Evolutionary conservation across 805 yeast genomes (phyloP).

Genomic region (Henningerozyma blattae): DNA sequence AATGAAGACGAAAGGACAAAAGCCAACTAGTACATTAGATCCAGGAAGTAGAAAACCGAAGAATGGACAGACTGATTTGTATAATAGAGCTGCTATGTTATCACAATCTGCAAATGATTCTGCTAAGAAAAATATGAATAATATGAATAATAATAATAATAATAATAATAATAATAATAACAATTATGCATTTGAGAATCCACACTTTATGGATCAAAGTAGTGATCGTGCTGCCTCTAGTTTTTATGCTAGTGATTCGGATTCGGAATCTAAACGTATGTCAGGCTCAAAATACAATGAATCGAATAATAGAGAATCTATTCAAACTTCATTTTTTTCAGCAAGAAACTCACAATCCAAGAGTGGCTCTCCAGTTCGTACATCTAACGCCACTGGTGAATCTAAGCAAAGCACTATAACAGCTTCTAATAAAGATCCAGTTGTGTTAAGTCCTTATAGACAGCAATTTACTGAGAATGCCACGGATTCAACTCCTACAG

Average conservation of each 20-base stretch:
- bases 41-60: too few relatives aligned
- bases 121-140: not conserved
- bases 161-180: not conserved
- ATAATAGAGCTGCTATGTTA: not conserved
- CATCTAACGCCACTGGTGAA: not conserved
- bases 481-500: conserved; percentile 8
- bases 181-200: too few relatives aligned
- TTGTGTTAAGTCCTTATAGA: conserved; percentile 15
- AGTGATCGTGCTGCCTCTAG: too few relatives aligned
- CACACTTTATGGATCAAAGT: too few relatives aligned
- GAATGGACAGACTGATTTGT: too few relatives aligned
- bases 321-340: not conserved
- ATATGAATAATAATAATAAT: not conserved
- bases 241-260: too few relatives aligned
- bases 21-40: not conserved
- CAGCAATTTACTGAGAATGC: conserved; percentile 14
- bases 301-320: not conserved
- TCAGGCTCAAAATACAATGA: too few relatives aligned
- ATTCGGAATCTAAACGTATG: too few relatives aligned
- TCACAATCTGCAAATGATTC: not conserved
- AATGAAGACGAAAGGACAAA: not conserved
- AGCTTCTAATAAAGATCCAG: too few relatives aligned
- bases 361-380: not conserved
- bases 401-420: too few relatives aligned
- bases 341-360: conserved; percentile 1